Conservation (phyloP, 23 red algal genomes). For the Chondrus crispus region DNA sequence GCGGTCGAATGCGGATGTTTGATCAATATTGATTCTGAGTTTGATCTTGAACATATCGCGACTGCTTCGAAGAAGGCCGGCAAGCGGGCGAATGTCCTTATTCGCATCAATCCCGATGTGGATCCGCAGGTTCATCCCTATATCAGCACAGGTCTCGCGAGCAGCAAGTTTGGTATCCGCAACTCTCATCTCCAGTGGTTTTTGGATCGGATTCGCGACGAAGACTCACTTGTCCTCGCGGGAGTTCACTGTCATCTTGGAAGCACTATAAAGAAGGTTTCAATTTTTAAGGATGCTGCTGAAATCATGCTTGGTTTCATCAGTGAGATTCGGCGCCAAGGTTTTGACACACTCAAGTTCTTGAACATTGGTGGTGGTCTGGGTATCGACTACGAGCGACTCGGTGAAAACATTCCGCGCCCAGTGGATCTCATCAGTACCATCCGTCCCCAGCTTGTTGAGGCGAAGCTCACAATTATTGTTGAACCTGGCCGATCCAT, state of each 20-base stretch:
- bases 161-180: conserved; percentile 96
- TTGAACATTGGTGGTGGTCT: conserved; percentile 96
- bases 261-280: conserved; percentile 88
- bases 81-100: conserved; percentile 64
- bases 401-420: conserved; percentile 73
- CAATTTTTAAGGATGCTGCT: conserved; percentile 86
- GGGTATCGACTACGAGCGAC: conserved; percentile 89
- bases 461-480: conserved; percentile 71
- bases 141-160: conserved; percentile 88
- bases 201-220: conserved; percentile 76
- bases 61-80: conserved; percentile 42
- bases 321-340: conserved; percentile 60
- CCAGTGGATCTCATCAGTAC: conserved; percentile 85
- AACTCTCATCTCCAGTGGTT: conserved; percentile 93
- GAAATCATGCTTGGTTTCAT: conserved; percentile 89
- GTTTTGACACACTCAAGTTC: conserved; percentile 72
- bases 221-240: conserved; percentile 59
- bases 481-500: conserved; percentile 93
- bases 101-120: conserved; percentile 96
- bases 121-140: conserved; percentile 95
- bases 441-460: conserved; percentile 71
- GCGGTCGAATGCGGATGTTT: conserved; percentile 79
- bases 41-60: conserved; percentile 87
- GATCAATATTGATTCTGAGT: conserved; percentile 96
- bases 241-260: conserved; percentile 96